phyloP scores from a whole-genome alignment of 371 early-diverging fungal species.

The Apophysomyces trapeziformis region DNA sequence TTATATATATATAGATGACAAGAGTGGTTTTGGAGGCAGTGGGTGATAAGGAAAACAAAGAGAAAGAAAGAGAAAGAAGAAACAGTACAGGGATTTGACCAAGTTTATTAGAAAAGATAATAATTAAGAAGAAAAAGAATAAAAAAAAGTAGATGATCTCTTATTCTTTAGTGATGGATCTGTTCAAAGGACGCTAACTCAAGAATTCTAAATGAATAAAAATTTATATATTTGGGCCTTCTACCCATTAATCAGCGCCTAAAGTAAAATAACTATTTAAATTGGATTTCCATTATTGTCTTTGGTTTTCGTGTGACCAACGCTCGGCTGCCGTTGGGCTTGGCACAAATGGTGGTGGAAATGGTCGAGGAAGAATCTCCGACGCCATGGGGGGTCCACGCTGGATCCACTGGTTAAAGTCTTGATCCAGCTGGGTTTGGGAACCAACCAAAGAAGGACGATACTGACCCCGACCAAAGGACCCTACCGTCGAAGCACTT shows the following conservation, averaged over 20 bases:
- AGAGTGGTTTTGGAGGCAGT: too few relatives aligned
- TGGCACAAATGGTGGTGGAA: slow-evolving; percentile 1
- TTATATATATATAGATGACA: too few relatives aligned
- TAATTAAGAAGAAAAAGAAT: too few relatives aligned
- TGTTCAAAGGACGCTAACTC: neutral
- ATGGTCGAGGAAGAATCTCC: neutral
- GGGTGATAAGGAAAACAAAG: neutral
- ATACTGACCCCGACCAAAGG: neutral
- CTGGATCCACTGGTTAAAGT: neutral
- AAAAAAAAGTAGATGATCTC: too few relatives aligned
- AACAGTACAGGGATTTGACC: too few relatives aligned
- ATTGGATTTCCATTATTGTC: neutral
- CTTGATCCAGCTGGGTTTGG: neutral
- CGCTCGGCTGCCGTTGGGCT: neutral
- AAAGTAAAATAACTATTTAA: neutral
- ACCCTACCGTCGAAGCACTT: neutral
- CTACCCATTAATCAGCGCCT: neutral
- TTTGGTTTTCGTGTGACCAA: neutral
- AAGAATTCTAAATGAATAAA: too few relatives aligned
- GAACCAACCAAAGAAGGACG: neutral
- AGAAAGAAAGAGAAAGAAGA: too few relatives aligned
- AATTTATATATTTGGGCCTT: neutral
- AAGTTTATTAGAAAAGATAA: too few relatives aligned
- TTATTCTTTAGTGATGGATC: neutral
- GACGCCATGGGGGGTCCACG: slow-evolving; percentile 4